Evolutionary conservation across 495 filamentous ascomycete species (phyloP).

Genomic region (Xylaria castorea): DNA sequence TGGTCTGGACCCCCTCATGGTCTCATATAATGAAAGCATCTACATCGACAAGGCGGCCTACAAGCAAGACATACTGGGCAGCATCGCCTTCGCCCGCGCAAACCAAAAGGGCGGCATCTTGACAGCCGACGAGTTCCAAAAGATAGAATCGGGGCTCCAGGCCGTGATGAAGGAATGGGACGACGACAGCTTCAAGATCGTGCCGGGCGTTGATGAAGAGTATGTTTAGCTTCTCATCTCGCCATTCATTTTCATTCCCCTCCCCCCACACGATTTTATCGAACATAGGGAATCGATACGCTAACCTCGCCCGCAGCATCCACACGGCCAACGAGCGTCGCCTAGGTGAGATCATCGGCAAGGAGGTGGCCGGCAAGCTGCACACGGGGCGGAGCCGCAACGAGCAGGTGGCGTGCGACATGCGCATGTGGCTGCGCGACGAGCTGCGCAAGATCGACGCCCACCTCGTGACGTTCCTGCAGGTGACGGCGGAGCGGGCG

Average conservation of each 20-base stretch:
- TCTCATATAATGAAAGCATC: conserved; percentile 89
- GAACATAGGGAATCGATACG: not conserved
- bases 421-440: conserved; percentile 89
- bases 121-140: conserved; percentile 72
- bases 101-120: conserved; percentile 78
- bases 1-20: conserved; percentile 87
- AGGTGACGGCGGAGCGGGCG: conserved; percentile 79
- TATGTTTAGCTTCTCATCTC: conserved; percentile 6
- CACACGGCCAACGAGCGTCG: conserved; percentile 93
- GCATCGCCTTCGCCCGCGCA: no score
- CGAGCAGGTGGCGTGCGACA: conserved; percentile 93
- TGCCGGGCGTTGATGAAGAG: conserved; percentile 65
- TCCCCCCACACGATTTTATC: no score
- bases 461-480: conserved; percentile 72
- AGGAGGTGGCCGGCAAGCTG: conserved; percentile 84
- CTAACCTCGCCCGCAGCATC: conserved; percentile 47
- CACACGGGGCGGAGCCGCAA: conserved; percentile 93
- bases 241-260: not conserved
- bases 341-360: conserved; percentile 88
- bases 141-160: conserved; percentile 76
- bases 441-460: conserved; percentile 75
- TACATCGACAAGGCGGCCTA: conserved; percentile 84
- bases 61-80: conserved; percentile 79
- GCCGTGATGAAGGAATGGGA: conserved; percentile 81
- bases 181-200: conserved; percentile 62